phyloP scores from a whole-genome alignment of 179 eudicot genomes.

The Drosera spatulata region DNA sequence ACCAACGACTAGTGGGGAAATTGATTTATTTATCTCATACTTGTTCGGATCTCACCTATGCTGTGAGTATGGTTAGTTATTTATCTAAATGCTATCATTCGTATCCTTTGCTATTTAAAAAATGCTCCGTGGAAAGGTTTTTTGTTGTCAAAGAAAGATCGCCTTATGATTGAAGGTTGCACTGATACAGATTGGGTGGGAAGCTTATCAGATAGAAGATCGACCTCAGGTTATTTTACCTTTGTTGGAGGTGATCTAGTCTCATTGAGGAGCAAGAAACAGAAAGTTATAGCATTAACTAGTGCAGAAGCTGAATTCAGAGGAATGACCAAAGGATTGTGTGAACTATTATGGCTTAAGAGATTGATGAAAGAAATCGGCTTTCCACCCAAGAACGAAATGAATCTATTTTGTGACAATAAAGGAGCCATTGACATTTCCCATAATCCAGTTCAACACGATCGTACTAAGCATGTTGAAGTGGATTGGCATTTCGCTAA shows the following conservation, averaged over 20 bases:
- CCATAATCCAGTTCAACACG: no score
- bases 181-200: conserved; percentile 1
- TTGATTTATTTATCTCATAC: not conserved
- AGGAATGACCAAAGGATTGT: not conserved
- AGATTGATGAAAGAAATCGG: not conserved
- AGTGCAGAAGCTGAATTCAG: not conserved
- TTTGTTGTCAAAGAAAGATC: not conserved
- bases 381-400: not conserved
- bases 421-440: no score
- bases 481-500: no score
- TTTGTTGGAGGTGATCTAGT: not conserved
- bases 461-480: no score
- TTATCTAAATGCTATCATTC: not conserved
- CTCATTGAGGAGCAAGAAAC: not conserved
- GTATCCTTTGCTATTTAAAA: not conserved
- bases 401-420: not conserved
- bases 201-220: not conserved
- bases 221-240: not conserved
- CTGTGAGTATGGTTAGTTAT: not conserved
- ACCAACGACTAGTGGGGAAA: not conserved
- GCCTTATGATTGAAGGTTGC: not conserved
- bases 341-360: not conserved
- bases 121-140: not conserved
- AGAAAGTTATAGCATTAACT: not conserved
- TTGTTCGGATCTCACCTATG: not conserved